phyloP scores from a whole-genome alignment of 768 basidiomycete species.

The Tricholoma matsutake region DNA sequence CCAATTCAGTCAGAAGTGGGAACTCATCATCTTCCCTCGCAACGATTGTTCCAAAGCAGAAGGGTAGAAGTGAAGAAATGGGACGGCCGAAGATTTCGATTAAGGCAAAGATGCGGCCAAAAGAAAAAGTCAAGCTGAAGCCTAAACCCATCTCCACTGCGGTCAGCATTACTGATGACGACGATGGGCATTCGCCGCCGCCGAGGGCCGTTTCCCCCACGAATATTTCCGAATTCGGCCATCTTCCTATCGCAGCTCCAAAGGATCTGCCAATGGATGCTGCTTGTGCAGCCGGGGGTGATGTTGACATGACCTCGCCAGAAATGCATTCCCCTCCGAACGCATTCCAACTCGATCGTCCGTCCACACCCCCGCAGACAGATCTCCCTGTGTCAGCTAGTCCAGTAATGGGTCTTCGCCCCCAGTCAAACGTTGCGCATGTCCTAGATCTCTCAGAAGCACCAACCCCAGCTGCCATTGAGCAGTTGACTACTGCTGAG shows the following conservation, averaged over 20 bases:
- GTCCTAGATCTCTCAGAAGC: not conserved
- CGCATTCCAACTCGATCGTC: not conserved
- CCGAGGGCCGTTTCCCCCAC: not conserved
- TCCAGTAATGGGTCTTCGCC: not conserved
- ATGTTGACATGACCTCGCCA: not conserved
- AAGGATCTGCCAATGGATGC: not conserved
- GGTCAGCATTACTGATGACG: not conserved
- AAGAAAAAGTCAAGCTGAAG: conserved; percentile 28
- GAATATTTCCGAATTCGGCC: not conserved
- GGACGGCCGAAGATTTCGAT: conserved; percentile 24
- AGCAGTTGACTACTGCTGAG: not conserved
- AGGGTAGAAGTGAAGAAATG: conserved; percentile 11
- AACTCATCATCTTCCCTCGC: conserved; percentile 6
- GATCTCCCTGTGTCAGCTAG: not conserved
- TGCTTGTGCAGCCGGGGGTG: not conserved
- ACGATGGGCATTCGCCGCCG: not conserved
- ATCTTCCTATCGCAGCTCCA: not conserved
- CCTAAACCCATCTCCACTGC: conserved; percentile 23
- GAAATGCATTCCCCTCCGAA: not conserved
- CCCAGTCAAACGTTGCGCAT: not conserved
- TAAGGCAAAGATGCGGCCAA: conserved; percentile 35
- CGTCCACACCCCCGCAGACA: not conserved
- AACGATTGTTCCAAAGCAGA: conserved; percentile 6
- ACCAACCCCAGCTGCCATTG: not conserved
- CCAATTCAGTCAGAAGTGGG: conserved; percentile 7